Evolutionary conservation across 495 filamentous ascomycete species (phyloP), one percentile per base, ranked within the genome.

Genomic region (Penicillium pancosmium): DNA sequence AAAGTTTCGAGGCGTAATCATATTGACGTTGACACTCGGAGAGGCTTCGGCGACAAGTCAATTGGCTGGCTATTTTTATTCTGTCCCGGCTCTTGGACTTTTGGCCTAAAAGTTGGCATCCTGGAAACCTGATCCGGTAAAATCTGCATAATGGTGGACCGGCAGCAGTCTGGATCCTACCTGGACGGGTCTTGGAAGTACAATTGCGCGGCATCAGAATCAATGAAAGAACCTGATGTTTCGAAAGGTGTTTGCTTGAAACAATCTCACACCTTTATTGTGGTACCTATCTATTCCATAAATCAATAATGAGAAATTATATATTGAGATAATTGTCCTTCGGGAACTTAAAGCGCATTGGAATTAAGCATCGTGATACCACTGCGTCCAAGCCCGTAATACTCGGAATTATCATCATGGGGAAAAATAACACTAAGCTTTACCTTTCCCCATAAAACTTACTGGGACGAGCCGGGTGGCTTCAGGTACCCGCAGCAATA

Each of bases 401-500:
- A 38, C 3, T 12, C 12, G 2, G 10, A 38, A 13, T 4, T 38
- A 44, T 44, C 7, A 3, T 9, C 12, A 18, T 44, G 41, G 43
- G 27, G 25, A 21, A 34, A 36, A 6, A 49, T 4, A 25, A 34
- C 19, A 10, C 33, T 16, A 18, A 36, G 46, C 18, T 43, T 16
- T 36, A 4, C 35, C 21, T 2, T 34, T 19, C n/a, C 15, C 33
- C 16, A 49, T 36, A 27, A 18, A 23, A 2, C n/a, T 27, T 48
- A n/a, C 46, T 27, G 19, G 46, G 19, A 48, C 35, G 27, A 33
- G 19, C 18, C 16, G 16, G 54, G 19, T 48, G 54, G 41, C 15
- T 31, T 44, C 54, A 35, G 54, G 43, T 55, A 55, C 54, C 54
- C 43, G 54, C 54, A 44, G 23, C 5, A n/a, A 44, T 16, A 5